phyloP scores from a whole-genome alignment of 202 grass and related monocot species.

The Panicum hallii region DNA sequence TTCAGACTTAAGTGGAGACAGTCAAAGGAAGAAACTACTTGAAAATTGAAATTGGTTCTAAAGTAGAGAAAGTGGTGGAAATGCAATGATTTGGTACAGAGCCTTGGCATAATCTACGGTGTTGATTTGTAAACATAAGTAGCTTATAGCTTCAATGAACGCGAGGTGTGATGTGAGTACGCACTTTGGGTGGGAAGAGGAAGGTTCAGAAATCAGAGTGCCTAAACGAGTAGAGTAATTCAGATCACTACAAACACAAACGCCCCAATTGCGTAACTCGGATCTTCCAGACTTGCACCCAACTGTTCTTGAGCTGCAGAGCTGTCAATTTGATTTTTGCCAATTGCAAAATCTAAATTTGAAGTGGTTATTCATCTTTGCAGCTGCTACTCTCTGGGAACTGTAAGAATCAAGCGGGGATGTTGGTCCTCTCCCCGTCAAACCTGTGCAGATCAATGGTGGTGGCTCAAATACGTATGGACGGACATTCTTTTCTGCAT shows the following conservation, averaged over 20 bases:
- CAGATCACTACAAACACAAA: not conserved
- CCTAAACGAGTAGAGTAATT: not conserved
- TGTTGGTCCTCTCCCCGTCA: conserved; percentile 17
- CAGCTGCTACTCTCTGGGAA: conserved; percentile 16
- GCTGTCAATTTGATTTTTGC: not conserved
- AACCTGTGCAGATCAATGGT: conserved; percentile 30
- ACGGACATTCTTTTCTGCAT: conserved; percentile 35
- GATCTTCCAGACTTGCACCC: not conserved
- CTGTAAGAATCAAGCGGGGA: not conserved
- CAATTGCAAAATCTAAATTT: not conserved
- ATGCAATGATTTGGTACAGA: not conserved
- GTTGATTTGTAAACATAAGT: not conserved
- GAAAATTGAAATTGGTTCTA: not conserved
- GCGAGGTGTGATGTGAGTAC: not conserved
- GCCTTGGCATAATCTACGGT: not conserved
- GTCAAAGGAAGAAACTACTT: not conserved
- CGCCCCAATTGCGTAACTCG: not conserved
- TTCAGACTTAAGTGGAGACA: conserved; percentile 1
- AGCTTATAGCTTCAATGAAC: not conserved
- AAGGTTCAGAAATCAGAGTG: not conserved
- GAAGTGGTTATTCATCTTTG: not conserved
- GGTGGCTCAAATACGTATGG: conserved; percentile 7
- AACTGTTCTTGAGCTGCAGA: not conserved
- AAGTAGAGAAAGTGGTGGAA: not conserved
- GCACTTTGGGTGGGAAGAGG: not conserved